phyloP scores from a whole-genome alignment of 176 grass and related monocot genomes.

The Stipa capillata region DNA sequence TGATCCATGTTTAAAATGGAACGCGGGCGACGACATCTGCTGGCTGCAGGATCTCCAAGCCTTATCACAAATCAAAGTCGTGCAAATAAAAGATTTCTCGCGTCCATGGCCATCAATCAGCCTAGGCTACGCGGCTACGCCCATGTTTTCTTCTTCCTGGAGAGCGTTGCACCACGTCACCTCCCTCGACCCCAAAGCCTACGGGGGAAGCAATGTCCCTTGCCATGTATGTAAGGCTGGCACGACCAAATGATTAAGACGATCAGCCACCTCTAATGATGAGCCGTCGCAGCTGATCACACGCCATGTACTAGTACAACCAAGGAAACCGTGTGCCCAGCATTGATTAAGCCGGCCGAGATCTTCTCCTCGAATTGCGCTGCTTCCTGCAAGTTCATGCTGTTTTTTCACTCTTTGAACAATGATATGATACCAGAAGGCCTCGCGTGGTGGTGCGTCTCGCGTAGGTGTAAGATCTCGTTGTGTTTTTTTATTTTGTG shows the following conservation, averaged over 20 bases:
- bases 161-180: constrained; percentile 2
- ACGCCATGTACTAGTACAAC: background rate
- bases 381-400: no score
- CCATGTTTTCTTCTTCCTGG: background rate
- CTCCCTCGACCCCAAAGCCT: background rate
- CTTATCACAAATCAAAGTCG: background rate
- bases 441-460: no score
- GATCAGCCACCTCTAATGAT: background rate
- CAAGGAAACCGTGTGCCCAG: no score
- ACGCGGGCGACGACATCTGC: background rate
- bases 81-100: background rate
- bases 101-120: background rate
- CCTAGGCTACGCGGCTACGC: background rate
- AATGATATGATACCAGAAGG: no score
- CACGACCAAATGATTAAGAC: background rate
- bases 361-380: background rate
- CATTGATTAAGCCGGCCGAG: background rate
- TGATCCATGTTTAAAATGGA: background rate
- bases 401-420: background rate
- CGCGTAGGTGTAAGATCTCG: no score
- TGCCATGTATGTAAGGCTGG: background rate
- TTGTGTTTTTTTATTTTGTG: no score
- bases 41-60: background rate
- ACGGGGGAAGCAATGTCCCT: no score
- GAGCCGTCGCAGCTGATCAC: background rate